Conservation (phyloP, 352 stramenopile genomes). For the Phytopythium oedochilum region DNA sequence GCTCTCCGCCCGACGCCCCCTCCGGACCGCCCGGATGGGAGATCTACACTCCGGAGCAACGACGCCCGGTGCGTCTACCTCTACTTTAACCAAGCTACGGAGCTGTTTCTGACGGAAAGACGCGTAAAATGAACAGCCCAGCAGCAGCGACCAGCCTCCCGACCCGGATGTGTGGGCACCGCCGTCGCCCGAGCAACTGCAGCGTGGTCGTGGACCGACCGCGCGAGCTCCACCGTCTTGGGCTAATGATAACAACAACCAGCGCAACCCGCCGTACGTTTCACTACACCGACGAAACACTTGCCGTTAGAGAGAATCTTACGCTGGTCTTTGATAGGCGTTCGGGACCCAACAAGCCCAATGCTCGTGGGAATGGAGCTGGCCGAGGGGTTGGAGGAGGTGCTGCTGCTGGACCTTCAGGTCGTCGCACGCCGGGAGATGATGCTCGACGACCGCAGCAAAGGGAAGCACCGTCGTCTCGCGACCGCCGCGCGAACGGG, state of each 20-base stretch:
- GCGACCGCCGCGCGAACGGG: slow-evolving; percentile 5
- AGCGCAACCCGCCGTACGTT: slow-evolving; percentile 19
- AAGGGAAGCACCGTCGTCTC: slow-evolving; percentile 26
- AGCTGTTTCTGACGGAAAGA: no score
- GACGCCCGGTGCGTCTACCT: slow-evolving; percentile 5
- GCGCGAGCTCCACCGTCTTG: slow-evolving; percentile 41
- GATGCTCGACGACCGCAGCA: slow-evolving; percentile 33
- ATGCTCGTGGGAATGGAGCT: neutral
- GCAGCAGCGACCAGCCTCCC: slow-evolving; percentile 15
- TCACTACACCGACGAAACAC: neutral
- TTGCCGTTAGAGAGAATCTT: no score
- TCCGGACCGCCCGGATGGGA: slow-evolving; percentile 41
- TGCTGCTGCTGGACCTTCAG: slow-evolving; percentile 28
- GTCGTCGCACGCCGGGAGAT: slow-evolving; percentile 49
- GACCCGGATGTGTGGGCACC: slow-evolving; percentile 76
- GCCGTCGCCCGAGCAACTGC: slow-evolving; percentile 49
- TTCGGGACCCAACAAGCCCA: neutral
- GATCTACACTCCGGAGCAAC: slow-evolving; percentile 28
- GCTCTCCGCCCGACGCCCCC: slow-evolving; percentile 16
- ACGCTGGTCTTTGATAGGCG: neutral
- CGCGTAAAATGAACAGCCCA: neutral
- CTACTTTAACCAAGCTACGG: neutral
- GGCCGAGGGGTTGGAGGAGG: slow-evolving; percentile 1
- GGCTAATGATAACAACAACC: slow-evolving; percentile 47
- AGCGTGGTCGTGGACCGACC: slow-evolving; percentile 8